Conservation (phyloP, 306 rosid species). For the Prunus salicina region DNA sequence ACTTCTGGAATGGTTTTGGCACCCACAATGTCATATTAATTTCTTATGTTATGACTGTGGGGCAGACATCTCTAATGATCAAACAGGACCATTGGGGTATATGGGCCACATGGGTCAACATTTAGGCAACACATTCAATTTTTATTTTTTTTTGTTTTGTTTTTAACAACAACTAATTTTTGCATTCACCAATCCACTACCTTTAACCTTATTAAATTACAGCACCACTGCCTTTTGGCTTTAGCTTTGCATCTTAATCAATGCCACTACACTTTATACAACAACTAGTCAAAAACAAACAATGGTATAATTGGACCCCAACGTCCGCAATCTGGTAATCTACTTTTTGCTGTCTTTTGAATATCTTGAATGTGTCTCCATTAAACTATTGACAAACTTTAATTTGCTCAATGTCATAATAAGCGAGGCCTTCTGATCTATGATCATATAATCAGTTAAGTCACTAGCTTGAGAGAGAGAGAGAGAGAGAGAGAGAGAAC, state of each 20-base stretch:
- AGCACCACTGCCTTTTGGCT: constrained; percentile 29
- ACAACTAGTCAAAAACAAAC: constrained; percentile 60
- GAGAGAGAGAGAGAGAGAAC: constrained; percentile 27
- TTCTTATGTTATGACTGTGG: not conserved
- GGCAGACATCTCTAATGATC: constrained; percentile 1
- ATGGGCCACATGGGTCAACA: constrained; percentile 36
- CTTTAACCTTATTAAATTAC: not conserved
- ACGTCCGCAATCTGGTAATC: constrained; percentile 23
- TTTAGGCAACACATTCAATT: constrained; percentile 12
- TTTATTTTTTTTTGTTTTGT: no score
- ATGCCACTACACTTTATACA: constrained; percentile 52
- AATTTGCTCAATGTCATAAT: constrained; percentile 5
- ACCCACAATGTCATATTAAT: not conserved
- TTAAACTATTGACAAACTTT: not conserved
- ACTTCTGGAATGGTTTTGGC: not conserved
- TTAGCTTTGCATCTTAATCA: constrained; percentile 72
- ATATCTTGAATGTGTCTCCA: constrained; percentile 21
- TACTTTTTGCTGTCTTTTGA: constrained; percentile 36
- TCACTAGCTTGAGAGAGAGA: constrained; percentile 10
- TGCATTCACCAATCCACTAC: constrained; percentile 16
- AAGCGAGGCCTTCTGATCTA: constrained; percentile 9
- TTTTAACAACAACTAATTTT: constrained; percentile 3
- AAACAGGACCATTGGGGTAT: constrained; percentile 13
- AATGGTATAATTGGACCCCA: constrained; percentile 37
- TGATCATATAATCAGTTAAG: constrained; percentile 17